Evolutionary conservation across 371 early-diverging fungal species (phyloP).

Genomic region (Mucor plumbeus): DNA sequence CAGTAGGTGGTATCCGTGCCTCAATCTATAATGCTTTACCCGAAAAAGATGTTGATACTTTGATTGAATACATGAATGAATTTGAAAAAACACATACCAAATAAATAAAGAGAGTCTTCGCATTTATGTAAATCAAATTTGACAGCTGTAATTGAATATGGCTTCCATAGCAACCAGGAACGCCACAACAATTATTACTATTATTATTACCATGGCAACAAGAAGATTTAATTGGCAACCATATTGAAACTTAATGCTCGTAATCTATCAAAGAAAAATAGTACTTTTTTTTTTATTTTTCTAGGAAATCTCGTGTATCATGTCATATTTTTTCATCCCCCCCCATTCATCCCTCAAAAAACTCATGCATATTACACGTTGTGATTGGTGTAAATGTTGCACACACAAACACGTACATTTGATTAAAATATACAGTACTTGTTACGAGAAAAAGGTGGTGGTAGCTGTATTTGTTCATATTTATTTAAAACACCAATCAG

Average conservation of each 20-base stretch:
- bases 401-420: too few relatives aligned
- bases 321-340: neutral
- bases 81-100: conserved; percentile 64
- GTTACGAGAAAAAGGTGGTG: neutral
- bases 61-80: conserved; percentile 79
- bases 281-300: too few relatives aligned
- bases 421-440: neutral
- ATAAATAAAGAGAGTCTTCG: neutral
- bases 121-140: neutral
- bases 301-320: neutral
- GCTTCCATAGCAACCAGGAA: neutral
- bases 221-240: too few relatives aligned
- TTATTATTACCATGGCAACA: too few relatives aligned
- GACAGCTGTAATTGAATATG: neutral
- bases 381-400: conserved; percentile 12
- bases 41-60: conserved; percentile 75
- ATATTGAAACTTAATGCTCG: too few relatives aligned
- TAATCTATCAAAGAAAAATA: too few relatives aligned
- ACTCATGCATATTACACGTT: neutral
- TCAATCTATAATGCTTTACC: conserved; percentile 95
- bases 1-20: conserved; percentile 91
- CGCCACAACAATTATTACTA: too few relatives aligned
- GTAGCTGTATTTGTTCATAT: neutral
- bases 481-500: conserved; percentile 9
- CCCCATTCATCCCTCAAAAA: neutral